Evolutionary conservation across 2,329 filamentous ascomycete species (phyloP).

Genomic region (Clonostachys chloroleuca): DNA sequence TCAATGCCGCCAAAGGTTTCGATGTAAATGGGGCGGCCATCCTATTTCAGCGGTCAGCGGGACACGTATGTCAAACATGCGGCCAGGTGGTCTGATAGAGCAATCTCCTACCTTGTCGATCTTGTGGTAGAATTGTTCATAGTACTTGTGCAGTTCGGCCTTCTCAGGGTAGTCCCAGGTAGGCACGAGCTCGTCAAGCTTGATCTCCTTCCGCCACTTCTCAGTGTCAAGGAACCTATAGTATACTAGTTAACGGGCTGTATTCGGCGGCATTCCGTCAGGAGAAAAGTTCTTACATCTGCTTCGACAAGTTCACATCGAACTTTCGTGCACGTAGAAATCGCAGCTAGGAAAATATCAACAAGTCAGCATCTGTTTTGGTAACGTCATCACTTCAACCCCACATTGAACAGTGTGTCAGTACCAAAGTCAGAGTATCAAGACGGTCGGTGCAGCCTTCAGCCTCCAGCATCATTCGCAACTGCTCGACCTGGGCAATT

Average conservation of each 20-base stretch:
- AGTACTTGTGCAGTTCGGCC: slow-evolving; percentile 78
- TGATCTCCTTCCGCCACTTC: slow-evolving; percentile 84
- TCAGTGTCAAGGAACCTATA: slow-evolving; percentile 85
- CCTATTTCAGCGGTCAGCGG: slow-evolving; percentile 42
- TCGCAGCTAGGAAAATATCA: slow-evolving; percentile 54
- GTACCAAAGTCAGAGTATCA: slow-evolving; percentile 86
- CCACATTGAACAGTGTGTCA: not conserved
- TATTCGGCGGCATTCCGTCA: not conserved
- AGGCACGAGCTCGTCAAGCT: slow-evolving; percentile 75
- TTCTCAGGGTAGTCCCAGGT: slow-evolving; percentile 88
- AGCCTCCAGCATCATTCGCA: slow-evolving; percentile 79
- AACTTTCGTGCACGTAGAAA: slow-evolving; percentile 96
- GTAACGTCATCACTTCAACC: not conserved
- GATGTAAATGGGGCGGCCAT: slow-evolving; percentile 95
- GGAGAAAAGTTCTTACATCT: slow-evolving; percentile 62
- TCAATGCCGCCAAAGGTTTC: slow-evolving; percentile 95
- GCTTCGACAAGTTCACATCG: slow-evolving; percentile 75
- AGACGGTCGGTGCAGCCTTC: slow-evolving; percentile 78
- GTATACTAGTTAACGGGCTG: slow-evolving; percentile 9
- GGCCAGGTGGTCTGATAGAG: slow-evolving; percentile 22
- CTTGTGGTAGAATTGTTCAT: slow-evolving; percentile 99
- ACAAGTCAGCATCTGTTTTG: slow-evolving; percentile 6
- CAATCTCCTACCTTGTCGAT: slow-evolving; percentile 65
- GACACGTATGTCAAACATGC: not conserved
- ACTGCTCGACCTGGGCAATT: slow-evolving; percentile 83